Percentiles rank a stretch among this genome's conserved stretches.
phyloP scores from a whole-genome alignment of 768 basidiomycete species.

The Melanogaster broomeanus region DNA sequence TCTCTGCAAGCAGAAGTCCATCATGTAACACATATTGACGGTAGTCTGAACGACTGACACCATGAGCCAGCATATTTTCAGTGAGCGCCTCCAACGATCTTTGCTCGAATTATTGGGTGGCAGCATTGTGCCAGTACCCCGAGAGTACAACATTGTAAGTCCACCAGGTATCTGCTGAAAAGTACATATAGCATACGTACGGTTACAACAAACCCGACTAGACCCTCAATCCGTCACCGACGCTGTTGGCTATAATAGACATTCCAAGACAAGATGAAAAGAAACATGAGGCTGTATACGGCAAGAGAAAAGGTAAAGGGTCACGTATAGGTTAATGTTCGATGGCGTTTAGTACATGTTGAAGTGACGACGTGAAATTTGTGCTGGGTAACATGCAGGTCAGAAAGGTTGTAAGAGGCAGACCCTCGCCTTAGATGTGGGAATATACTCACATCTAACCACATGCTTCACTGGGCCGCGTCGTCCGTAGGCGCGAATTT shows the following conservation, averaged over 20 bases:
- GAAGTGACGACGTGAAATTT: constrained; percentile 16
- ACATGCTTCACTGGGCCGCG: constrained; percentile 28
- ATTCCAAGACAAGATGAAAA: constrained; percentile 16
- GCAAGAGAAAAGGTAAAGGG: constrained; percentile 19
- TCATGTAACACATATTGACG: neutral
- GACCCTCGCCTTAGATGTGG: neutral
- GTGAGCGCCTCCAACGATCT: constrained; percentile 16
- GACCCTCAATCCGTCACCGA: constrained; percentile 14
- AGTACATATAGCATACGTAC: constrained; percentile 11
- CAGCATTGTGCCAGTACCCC: constrained; percentile 1
- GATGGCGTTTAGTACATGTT: constrained; percentile 22
- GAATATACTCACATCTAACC: constrained; percentile 8
- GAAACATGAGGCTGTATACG: constrained; percentile 20
- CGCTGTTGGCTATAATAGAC: constrained; percentile 17
- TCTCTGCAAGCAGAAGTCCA: constrained; percentile 1
- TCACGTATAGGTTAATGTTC: constrained; percentile 24
- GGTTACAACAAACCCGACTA: constrained; percentile 13
- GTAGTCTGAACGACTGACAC: constrained; percentile 1
- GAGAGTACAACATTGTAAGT: constrained; percentile 8
- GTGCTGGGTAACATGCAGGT: constrained; percentile 11
- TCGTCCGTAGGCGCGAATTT: constrained; percentile 64
- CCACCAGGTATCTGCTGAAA: constrained; percentile 2
- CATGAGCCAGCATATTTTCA: constrained; percentile 6
- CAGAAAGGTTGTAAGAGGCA: neutral
- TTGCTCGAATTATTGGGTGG: constrained; percentile 17